Evolutionary conservation across 1,284 basidiomycete genomes (phyloP).

Genomic region (Leccinum ponderosum): DNA sequence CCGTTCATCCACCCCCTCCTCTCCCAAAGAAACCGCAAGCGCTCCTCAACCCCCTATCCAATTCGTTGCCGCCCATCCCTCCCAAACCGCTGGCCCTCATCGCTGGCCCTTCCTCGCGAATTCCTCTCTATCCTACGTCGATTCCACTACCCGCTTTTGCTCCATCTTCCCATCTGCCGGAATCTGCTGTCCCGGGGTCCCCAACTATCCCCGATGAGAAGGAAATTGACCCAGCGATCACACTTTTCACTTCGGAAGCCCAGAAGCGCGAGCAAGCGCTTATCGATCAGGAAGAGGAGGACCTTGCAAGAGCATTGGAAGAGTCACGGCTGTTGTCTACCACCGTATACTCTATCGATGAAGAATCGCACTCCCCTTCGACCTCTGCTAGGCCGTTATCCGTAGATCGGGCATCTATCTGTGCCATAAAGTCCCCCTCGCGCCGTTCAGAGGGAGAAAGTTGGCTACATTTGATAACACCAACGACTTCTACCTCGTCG

Average conservation of each 20-base stretch:
- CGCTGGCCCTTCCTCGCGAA: conserved; percentile 17
- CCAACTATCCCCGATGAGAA: conserved; percentile 26
- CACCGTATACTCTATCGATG: conserved; percentile 18
- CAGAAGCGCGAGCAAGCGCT: conserved; percentile 37
- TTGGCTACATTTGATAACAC: conserved; percentile 35
- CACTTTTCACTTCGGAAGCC: conserved; percentile 55
- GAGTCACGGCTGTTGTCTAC: conserved; percentile 48
- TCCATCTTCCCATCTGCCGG: conserved; percentile 13
- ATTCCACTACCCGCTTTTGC: conserved; percentile 26
- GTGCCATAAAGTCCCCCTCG: conserved; percentile 13
- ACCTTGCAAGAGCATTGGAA: conserved; percentile 62
- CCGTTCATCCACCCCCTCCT: conserved; percentile 32
- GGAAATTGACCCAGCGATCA: conserved; percentile 43
- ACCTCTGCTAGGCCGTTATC: conserved; percentile 8
- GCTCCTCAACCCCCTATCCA: conserved; percentile 21
- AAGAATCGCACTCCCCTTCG: conserved; percentile 10
- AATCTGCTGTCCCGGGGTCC: conserved; percentile 5
- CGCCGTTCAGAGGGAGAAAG: conserved; percentile 32
- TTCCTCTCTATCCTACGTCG: conserved; percentile 35
- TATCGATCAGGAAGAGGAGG: conserved; percentile 55
- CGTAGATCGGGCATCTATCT: conserved; percentile 17
- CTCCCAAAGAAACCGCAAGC: conserved; percentile 36
- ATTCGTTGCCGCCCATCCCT: conserved; percentile 30
- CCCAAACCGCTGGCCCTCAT: conserved; percentile 31
- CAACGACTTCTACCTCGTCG: conserved; percentile 28